Percentiles rank a stretch among this genome's conserved stretches.
Conservation (phyloP, 2,329 filamentous ascomycete genomes). For the Nigrospora sphaerica region DNA sequence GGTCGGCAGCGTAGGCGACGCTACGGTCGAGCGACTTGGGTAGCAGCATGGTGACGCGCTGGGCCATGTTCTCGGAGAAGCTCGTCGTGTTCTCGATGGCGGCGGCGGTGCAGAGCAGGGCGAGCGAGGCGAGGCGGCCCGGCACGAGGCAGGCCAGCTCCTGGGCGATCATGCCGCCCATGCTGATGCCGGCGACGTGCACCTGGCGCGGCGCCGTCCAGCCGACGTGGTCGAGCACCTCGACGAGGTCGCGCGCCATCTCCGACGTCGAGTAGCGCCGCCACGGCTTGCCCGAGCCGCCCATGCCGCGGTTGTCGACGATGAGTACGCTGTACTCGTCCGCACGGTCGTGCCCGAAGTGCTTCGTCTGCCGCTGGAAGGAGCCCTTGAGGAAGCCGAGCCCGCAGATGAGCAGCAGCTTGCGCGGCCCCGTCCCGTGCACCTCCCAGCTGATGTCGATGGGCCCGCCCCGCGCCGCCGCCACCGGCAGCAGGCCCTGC, state of each 20-base stretch:
- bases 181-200: slow-evolving; percentile 71
- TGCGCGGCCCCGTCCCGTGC: slow-evolving; percentile 66
- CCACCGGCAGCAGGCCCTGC: slow-evolving; percentile 56
- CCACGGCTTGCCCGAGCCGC: slow-evolving; percentile 69
- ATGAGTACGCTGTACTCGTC: slow-evolving; percentile 67
- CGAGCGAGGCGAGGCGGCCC: slow-evolving; percentile 45
- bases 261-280: slow-evolving; percentile 73
- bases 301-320: slow-evolving; percentile 81
- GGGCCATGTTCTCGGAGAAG: slow-evolving; percentile 58
- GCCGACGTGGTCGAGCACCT: slow-evolving; percentile 57
- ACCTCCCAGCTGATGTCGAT: slow-evolving; percentile 73
- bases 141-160: slow-evolving; percentile 59
- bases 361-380: slow-evolving; percentile 78
- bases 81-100: slow-evolving; percentile 52
- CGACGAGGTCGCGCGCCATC: slow-evolving; percentile 74
- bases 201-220: slow-evolving; percentile 50
- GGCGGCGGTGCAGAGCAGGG: slow-evolving; percentile 55
- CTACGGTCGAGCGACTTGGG: slow-evolving; percentile 65
- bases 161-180: slow-evolving; percentile 90
- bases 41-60: slow-evolving; percentile 49
- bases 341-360: slow-evolving; percentile 68
- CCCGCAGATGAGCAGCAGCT: slow-evolving; percentile 77
- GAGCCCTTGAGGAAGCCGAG: slow-evolving; percentile 60
- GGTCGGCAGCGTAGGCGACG: slow-evolving; percentile 55
- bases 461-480: slow-evolving; percentile 65